Evolutionary conservation across 1,139 yeast species (phyloP).

Genomic region (Groenewaldozyma auringiensis): DNA sequence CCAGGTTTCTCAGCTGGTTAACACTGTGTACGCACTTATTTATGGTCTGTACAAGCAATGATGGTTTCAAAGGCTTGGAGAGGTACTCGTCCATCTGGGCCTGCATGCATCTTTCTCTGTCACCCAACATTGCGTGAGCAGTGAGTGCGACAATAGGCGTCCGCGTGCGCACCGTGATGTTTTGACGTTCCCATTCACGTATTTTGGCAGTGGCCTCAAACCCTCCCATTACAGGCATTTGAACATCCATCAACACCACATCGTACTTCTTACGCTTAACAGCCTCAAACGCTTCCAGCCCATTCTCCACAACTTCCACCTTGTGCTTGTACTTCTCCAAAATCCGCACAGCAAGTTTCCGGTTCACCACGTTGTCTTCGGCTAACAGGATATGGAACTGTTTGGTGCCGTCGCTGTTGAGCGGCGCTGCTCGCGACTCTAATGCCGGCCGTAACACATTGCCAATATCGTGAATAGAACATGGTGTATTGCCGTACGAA

Average conservation of each 20-base stretch:
- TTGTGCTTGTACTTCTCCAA: slow-evolving; percentile 76
- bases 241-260: slow-evolving; percentile 86
- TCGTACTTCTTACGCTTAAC: slow-evolving; percentile 61
- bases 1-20: slow-evolving; percentile 33
- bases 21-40: slow-evolving; percentile 65
- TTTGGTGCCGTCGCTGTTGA: slow-evolving; percentile 70
- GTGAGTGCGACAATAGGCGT: slow-evolving; percentile 85
- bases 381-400: slow-evolving; percentile 71
- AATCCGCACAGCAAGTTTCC: slow-evolving; percentile 75
- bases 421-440: slow-evolving; percentile 73
- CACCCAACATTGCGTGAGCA: slow-evolving; percentile 90
- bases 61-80: slow-evolving; percentile 80
- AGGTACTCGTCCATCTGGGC: slow-evolving; percentile 90
- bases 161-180: slow-evolving; percentile 65
- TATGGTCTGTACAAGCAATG: slow-evolving; percentile 72
- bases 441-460: slow-evolving; percentile 77
- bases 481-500: slow-evolving; percentile 82
- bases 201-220: slow-evolving; percentile 83
- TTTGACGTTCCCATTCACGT: slow-evolving; percentile 79
- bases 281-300: slow-evolving; percentile 74
- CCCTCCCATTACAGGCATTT: slow-evolving; percentile 95
- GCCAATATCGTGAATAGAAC: slow-evolving; percentile 72
- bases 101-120: slow-evolving; percentile 73
- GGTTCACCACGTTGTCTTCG: slow-evolving; percentile 82
- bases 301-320: slow-evolving; percentile 79